phyloP scores from a whole-genome alignment of 345 rosid species.

The Ailanthus altissimus region DNA sequence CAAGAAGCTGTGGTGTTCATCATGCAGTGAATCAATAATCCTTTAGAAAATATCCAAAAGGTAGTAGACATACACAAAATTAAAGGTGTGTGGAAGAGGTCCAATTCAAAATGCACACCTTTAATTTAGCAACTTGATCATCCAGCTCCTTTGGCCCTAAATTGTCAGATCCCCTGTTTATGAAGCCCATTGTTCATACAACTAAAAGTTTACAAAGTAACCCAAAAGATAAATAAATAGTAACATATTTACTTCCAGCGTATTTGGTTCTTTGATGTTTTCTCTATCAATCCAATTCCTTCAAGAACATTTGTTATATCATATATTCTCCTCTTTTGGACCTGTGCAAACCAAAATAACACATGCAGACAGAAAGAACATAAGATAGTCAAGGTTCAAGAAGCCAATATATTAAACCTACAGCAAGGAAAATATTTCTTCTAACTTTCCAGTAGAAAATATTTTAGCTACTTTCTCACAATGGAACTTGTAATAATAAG shows the following conservation, averaged over 20 bases:
- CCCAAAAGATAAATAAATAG: conserved; percentile 2
- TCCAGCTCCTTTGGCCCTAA: conserved; percentile 47
- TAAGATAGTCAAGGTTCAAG: conserved; percentile 13
- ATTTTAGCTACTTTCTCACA: not conserved
- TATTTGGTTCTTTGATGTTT: conserved; percentile 79
- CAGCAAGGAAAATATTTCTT: not conserved
- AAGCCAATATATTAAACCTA: not conserved
- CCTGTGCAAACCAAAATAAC: conserved; percentile 41
- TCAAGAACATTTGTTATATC: conserved; percentile 88
- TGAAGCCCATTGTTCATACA: conserved; percentile 28
- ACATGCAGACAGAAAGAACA: not conserved
- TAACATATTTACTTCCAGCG: conserved; percentile 62
- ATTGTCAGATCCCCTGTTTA: conserved; percentile 57
- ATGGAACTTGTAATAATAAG: not conserved
- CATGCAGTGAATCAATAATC: conserved; percentile 15
- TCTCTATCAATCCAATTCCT: conserved; percentile 79
- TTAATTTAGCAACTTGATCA: conserved; percentile 45
- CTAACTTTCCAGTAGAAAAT: not conserved
- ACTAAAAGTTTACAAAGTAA: conserved; percentile 1
- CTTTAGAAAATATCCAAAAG: not conserved
- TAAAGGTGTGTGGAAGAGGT: conserved; percentile 2
- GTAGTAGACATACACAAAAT: not conserved
- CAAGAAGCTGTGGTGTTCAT: conserved; percentile 2
- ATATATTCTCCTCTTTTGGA: conserved; percentile 85
- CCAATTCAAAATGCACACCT: conserved; percentile 40